Percentiles rank a stretch among this genome's conserved stretches.
These are phyloP conservation scores for California macrophylla DNA, from an alignment of 441 rosid genomes.

Conservation along the genomic window DNA sequence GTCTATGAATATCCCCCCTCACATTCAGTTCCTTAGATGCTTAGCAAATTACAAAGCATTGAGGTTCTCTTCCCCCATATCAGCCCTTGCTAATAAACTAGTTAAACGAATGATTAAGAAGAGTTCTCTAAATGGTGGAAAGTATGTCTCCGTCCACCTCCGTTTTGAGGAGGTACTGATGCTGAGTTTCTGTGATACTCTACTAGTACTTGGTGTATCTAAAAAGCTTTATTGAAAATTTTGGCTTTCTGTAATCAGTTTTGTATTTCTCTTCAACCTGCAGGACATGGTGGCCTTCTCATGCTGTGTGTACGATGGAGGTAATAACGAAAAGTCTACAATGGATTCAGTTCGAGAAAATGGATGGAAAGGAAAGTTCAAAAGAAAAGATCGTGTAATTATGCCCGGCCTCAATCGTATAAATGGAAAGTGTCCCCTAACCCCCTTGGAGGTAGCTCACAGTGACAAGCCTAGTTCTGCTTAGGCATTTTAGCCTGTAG, in stretches of 20 bases:
- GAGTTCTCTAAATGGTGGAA: conserved; percentile 62
- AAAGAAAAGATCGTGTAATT: conserved; percentile 52
- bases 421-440: conserved; percentile 83
- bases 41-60: conserved; percentile 73
- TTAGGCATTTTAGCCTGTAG: no score
- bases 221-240: neutral
- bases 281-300: conserved; percentile 99
- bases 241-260: neutral
- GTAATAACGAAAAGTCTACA: conserved; percentile 53
- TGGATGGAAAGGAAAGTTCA: conserved; percentile 69
- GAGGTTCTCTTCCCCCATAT: conserved; percentile 56
- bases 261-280: conserved; percentile 10
- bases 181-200: conserved; percentile 1
- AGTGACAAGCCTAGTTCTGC: neutral
- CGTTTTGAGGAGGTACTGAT: conserved; percentile 78
- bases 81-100: conserved; percentile 49
- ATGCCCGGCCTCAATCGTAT: conserved; percentile 66
- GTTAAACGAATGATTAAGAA: conserved; percentile 57
- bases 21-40: conserved; percentile 77
- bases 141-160: conserved; percentile 73
- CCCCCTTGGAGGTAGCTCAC: conserved; percentile 73
- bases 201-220: neutral
- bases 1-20: conserved; percentile 81
- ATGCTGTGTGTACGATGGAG: conserved; percentile 79
- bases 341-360: conserved; percentile 60